These are phyloP conservation scores for Xylaria nigripes DNA, from an alignment of 495 filamentous ascomycete species.

Conservation along the genomic window DNA sequence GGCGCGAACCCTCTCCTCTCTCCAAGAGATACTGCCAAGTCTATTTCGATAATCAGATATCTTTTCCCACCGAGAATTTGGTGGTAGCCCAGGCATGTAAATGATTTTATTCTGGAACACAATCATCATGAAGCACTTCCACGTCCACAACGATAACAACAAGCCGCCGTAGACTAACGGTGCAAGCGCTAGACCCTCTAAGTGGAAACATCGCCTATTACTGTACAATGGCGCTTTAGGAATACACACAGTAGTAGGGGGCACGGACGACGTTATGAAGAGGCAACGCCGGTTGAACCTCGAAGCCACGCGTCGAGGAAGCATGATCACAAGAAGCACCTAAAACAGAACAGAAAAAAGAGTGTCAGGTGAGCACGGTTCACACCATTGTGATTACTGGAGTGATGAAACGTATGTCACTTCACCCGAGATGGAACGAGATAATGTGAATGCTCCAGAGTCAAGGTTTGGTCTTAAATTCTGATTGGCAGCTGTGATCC, in stretches of 20 bases:
- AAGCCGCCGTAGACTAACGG: constrained; percentile 61
- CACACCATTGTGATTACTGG: neutral
- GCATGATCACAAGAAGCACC: neutral
- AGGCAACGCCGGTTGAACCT: neutral
- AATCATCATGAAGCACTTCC: constrained; percentile 76
- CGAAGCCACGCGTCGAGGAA: neutral
- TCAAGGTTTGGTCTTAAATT: too few species aligned
- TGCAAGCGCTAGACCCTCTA: constrained; percentile 51
- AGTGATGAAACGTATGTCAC: neutral
- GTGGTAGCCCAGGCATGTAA: constrained; percentile 68
- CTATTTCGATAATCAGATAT: constrained; percentile 52
- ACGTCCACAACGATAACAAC: constrained; percentile 59
- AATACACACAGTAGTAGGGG: neutral
- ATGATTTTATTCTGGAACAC: constrained; percentile 78
- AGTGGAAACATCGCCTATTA: constrained; percentile 26
- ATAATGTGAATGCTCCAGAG: too few species aligned
- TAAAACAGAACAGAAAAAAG: neutral
- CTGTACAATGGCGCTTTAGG: constrained; percentile 4
- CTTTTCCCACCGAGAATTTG: constrained; percentile 47
- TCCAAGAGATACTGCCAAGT: constrained; percentile 56
- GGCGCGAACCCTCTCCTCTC: constrained; percentile 44
- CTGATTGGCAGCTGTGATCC: too few species aligned
- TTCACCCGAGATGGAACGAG: too few species aligned
- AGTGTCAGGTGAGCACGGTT: neutral
- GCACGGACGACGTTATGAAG: neutral